These are phyloP conservation scores for Talaromyces sp. DNA, from an alignment of 2,329 filamentous ascomycete species.

Conservation along the genomic window DNA sequence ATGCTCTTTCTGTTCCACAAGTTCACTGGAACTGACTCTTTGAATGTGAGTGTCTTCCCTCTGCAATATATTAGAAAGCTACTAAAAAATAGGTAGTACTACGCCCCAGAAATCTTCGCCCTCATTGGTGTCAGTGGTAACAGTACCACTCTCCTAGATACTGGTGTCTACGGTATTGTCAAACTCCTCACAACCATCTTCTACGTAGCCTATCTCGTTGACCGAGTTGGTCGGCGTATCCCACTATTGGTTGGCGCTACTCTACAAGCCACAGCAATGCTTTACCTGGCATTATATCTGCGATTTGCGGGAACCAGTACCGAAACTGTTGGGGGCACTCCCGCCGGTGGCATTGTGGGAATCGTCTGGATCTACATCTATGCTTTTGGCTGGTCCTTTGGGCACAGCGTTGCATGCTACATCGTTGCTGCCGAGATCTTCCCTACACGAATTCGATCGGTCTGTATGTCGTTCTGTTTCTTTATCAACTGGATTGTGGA, in stretches of 20 bases:
- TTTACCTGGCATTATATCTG: constrained; percentile 35
- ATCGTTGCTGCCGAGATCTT: constrained; percentile 30
- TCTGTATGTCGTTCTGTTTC: constrained; percentile 30
- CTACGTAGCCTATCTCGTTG: constrained; percentile 33
- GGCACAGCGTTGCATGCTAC: constrained; percentile 29
- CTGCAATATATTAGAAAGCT: background rate
- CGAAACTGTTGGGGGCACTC: constrained; percentile 29
- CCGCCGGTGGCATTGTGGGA: constrained; percentile 41
- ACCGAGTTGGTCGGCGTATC: constrained; percentile 31
- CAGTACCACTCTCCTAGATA: constrained; percentile 35
- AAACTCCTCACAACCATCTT: constrained; percentile 32
- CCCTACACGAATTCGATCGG: constrained; percentile 29
- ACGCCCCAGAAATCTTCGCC: constrained; percentile 39
- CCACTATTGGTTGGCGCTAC: constrained; percentile 31
- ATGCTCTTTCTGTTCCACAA: constrained; percentile 43
- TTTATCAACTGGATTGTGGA: constrained; percentile 32
- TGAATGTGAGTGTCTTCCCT: constrained; percentile 28
- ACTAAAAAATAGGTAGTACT: constrained; percentile 27
- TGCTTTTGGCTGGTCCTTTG: constrained; percentile 32
- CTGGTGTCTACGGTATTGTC: constrained; percentile 37
- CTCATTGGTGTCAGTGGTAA: constrained; percentile 37
- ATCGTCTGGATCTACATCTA: constrained; percentile 37
- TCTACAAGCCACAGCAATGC: constrained; percentile 30
- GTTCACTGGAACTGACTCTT: constrained; percentile 39
- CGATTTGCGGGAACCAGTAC: constrained; percentile 32